phyloP scores from a whole-genome alignment of 2,329 filamentous ascomycete species.

The Blumeria graminis region DNA sequence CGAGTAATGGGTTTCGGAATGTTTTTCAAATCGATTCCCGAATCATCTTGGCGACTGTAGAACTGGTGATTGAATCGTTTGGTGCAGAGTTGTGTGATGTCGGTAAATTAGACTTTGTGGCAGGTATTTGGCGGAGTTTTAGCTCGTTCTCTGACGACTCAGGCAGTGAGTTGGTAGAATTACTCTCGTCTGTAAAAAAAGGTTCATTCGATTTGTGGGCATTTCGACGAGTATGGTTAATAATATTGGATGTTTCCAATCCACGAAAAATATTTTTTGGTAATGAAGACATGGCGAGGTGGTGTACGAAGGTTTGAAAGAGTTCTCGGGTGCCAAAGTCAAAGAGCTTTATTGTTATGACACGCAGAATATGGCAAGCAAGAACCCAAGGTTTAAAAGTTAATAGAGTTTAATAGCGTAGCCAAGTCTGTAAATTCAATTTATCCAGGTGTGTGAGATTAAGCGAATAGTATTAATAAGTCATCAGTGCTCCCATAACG shows the following conservation, averaged over 20 bases:
- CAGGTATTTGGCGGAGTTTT: background rate
- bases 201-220: background rate
- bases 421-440: too few species aligned
- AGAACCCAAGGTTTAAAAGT: too few species aligned
- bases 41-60: background rate
- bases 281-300: background rate
- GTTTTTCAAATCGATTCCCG: background rate
- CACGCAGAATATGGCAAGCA: too few species aligned
- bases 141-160: too few species aligned
- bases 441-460: too few species aligned
- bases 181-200: background rate
- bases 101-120: background rate
- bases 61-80: background rate
- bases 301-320: background rate
- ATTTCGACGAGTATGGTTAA: background rate
- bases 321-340: background rate
- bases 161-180: background rate
- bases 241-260: background rate
- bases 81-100: background rate
- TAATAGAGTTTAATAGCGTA: too few species aligned
- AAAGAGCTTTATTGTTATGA: background rate
- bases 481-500: too few species aligned
- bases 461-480: too few species aligned
- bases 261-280: background rate
- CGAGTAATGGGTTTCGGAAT: background rate